Evolutionary conservation across 140 eudicot species (phyloP), one percentile per base, ranked within the genome.

Genomic region (Anethum foeniculum): DNA sequence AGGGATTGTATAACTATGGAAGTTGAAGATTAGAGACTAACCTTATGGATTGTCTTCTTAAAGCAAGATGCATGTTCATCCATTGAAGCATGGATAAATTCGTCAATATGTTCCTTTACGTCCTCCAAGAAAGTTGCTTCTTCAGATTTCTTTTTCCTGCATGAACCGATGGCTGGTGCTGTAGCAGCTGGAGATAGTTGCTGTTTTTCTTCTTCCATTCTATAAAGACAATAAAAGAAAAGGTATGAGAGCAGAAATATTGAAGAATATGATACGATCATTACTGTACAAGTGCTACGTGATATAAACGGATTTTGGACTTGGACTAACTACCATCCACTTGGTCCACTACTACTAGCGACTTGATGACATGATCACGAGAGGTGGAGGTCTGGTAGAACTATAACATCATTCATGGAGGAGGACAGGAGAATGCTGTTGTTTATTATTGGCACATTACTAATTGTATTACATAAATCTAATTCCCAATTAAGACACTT

Each of bases 71-170:
- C 86, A 85, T 93, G 98, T 81, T 91, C 98, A 43, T 91, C 97
- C 97, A 93, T 89, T 38, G 96, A 93, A 78, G 96, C 97, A 75
- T 93, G 81, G 16, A 93, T 54, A 28, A 94, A 92, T 85, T 94
- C 98, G 79, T 92, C 94, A 75, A 94, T 92, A 84, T 94, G 98
- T 85, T 94, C 98, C 86, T 83, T 94, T 56, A 94, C 86, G 79
- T 94, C 96, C 84, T 91, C 89, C 77, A 94, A 80, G 80, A 94
- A 92, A 68, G 96, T 87, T 75, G 97, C 98, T 11, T 85, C 84
- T 28, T 91, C 98, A 0, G 80, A 83, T 65, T 93, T 93, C 91
- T 90, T 93, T 90, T 90, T 93, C 77, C 97, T 82, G 54, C 98
- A 91, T 11, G 93, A 91, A 30, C 86, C 46, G 77, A 80, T 71